phyloP scores from a whole-genome alignment of 495 filamentous ascomycete genomes.

The Penicillium fimorum region DNA sequence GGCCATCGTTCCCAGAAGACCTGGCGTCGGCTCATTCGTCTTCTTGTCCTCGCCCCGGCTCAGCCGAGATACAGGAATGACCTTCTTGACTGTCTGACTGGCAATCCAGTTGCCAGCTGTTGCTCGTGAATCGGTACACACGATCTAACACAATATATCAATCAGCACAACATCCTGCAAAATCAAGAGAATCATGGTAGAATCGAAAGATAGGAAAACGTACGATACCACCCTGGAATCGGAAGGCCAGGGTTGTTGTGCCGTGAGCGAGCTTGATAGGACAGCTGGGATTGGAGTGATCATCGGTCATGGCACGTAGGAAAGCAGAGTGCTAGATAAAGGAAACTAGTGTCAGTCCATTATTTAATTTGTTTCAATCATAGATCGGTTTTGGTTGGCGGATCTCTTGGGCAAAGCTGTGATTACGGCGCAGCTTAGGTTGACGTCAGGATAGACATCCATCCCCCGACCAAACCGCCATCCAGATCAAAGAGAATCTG shows the following conservation, averaged over 20 bases:
- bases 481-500: conserved; percentile 2
- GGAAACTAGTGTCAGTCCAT: conserved; percentile 5
- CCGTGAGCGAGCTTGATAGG: conserved; percentile 99
- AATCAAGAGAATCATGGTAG: neutral
- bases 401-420: conserved; percentile 9
- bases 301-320: conserved; percentile 95
- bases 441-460: conserved; percentile 10
- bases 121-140: conserved; percentile 94
- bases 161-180: neutral
- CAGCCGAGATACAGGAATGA: conserved; percentile 64
- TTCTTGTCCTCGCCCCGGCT: conserved; percentile 47
- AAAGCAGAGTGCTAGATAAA: conserved; percentile 72
- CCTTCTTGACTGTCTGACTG: conserved; percentile 98
- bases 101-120: conserved; percentile 99
- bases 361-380: neutral
- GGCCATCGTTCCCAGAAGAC: conserved; percentile 95
- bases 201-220: conserved; percentile 15
- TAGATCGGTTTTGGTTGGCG: neutral
- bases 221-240: conserved; percentile 92
- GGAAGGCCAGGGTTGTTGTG: conserved; percentile 96
- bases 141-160: conserved; percentile 52
- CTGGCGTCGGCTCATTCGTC: conserved; percentile 73
- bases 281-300: conserved; percentile 91
- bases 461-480: neutral
- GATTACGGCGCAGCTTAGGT: conserved; percentile 6